Conservation (phyloP, 192 early-diverging fungal species). For the Coemansia sp. region DNA sequence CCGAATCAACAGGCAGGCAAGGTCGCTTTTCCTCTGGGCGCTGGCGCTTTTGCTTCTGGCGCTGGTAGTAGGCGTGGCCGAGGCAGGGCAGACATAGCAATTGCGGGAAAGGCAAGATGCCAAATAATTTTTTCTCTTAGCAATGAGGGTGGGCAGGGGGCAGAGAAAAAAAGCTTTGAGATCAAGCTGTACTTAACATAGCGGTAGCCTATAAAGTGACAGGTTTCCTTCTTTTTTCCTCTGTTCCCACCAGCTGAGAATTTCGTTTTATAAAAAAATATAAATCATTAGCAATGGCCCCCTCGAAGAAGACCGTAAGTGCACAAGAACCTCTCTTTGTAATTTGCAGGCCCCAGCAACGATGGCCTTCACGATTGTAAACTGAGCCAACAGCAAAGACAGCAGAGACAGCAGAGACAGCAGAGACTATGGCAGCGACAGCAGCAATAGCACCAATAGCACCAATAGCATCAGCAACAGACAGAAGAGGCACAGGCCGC, state of each 20-base stretch:
- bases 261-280: conserved; percentile 24
- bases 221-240: conserved; percentile 44
- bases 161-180: conserved; percentile 7
- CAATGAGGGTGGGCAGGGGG: conserved; percentile 1
- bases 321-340: neutral
- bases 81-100: neutral
- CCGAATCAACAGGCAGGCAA: neutral
- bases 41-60: no score
- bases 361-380: no score
- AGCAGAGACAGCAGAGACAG: neutral
- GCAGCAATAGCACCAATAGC: neutral
- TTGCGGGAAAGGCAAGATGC: conserved; percentile 1
- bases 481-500: no score
- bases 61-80: no score
- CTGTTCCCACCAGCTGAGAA: conserved; percentile 36
- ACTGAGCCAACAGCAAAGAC: neutral
- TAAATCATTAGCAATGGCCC: conserved; percentile 50
- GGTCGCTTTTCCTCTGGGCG: no score
- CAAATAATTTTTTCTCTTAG: conserved; percentile 7
- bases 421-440: neutral
- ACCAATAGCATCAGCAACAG: no score
- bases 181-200: conserved; percentile 13
- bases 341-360: neutral
- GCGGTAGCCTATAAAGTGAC: conserved; percentile 4
- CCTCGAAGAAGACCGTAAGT: conserved; percentile 52